phyloP scores from a whole-genome alignment of 106 monocot species.

The Allium sativum region DNA sequence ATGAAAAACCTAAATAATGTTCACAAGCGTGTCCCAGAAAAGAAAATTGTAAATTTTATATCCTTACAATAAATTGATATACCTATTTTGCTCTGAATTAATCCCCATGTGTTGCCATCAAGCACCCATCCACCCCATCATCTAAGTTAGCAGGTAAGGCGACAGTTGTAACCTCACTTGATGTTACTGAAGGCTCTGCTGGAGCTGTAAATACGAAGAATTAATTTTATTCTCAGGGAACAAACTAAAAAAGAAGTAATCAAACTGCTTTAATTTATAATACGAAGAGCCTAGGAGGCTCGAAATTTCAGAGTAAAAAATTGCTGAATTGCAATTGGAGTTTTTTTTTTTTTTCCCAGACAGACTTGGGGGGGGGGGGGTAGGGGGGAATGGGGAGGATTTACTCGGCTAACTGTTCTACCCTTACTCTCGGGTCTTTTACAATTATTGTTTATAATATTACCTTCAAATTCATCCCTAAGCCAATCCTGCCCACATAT shows the following conservation, averaged over 20 bases:
- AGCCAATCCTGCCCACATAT: constrained; percentile 57
- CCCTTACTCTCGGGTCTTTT: no score
- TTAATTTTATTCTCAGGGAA: background rate
- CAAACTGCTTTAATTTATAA: background rate
- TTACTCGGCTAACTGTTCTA: no score
- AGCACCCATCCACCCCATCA: background rate
- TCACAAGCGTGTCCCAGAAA: no score
- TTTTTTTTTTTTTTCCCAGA: no score
- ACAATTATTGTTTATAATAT: background rate
- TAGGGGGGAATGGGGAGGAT: no score
- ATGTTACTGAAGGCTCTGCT: background rate
- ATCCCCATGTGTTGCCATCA: background rate
- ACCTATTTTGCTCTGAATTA: background rate
- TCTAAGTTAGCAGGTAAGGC: background rate
- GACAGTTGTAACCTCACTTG: background rate
- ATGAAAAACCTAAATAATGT: no score
- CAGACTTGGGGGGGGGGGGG: no score
- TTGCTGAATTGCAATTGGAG: no score
- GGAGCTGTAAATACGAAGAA: background rate
- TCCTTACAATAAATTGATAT: no score
- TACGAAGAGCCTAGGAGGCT: no score
- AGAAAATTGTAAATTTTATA: no score
- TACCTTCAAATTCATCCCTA: constrained; percentile 41
- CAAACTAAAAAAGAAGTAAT: background rate
- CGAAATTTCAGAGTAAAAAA: no score